Base-by-base conservation (phyloP, 2,329 filamentous ascomycete species). In the Xylariaceae sp. region DNA sequence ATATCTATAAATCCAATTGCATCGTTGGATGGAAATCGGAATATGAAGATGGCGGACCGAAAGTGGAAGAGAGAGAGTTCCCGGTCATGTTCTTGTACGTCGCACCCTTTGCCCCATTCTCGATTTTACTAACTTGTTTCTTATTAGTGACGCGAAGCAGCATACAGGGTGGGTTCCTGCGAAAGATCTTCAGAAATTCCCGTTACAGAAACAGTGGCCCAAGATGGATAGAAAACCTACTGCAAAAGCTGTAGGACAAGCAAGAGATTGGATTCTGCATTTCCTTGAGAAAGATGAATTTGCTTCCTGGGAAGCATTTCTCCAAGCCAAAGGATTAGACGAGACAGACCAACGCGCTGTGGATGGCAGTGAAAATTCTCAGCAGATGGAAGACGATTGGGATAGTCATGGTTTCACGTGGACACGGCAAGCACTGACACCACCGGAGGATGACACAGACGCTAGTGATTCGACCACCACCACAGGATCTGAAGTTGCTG, bases 1-100 rank as follows among this genome's bases (percentile, higher is more conserved):
- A 70, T 39, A 40, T 47, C 3, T 62, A 66, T 23, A 53, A 60
- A n/a, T 40, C 49, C 1, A 39, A 46, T 14, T 56, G 52, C 21
- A 68, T 71, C 39, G 40, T 51, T 14, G 65, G 62, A 1, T 72
- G 68, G 67, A 62, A 63, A 6, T 46, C 54, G 5, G 67, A 62
- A 0, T 71, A 63, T 34, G 60, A 66, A 43, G 61, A 66, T 40
- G 66, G 63, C 4, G 67, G 65, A 0, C 47, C 53, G 1, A 57
- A 56, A n/a, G 58, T 65, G 5, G 53, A 48, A 21, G 56, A 57
- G 46, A 62, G 68, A 6, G 64, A 64, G 34, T 71, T 70, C 16
- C 67, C 68, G 0, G 65, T 69, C 14, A 61, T 67, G 58, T 69
- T 65, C 46, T 67, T 67, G 50, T 53, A 42, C 3, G 50, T 50